These are phyloP conservation scores for Suaeda aralocaspica DNA, from an alignment of 148 eudicot species.

Conservation along the genomic window DNA sequence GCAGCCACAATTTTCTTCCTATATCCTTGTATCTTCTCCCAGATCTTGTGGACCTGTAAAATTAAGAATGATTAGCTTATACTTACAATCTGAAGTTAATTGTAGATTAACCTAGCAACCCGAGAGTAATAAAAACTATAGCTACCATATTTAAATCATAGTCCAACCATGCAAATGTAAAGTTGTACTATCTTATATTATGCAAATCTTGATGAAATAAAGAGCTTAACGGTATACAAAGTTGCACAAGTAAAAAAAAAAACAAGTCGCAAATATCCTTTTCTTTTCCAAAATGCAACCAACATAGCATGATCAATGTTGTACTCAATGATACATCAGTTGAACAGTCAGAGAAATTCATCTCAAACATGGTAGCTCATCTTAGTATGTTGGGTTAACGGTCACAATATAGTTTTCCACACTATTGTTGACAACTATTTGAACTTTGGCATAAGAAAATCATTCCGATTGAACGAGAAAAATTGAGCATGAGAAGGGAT, in stretches of 20 bases:
- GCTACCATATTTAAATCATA: too few species aligned
- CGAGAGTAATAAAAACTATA: background rate
- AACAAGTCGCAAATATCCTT: too few species aligned
- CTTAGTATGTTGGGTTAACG: too few species aligned
- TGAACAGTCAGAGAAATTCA: too few species aligned
- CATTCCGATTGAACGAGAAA: background rate
- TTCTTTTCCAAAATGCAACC: too few species aligned
- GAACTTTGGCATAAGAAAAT: background rate
- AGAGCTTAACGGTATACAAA: too few species aligned
- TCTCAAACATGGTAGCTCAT: too few species aligned
- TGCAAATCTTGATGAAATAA: too few species aligned
- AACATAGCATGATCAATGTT: background rate
- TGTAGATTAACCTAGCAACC: background rate
- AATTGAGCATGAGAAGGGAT: background rate
- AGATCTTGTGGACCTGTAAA: constrained; percentile 65
- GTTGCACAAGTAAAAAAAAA: too few species aligned
- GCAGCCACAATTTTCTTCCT: constrained; percentile 72
- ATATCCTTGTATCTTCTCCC: constrained; percentile 64
- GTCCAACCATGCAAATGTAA: too few species aligned
- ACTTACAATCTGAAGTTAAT: background rate
- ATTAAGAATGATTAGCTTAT: background rate
- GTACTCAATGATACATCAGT: too few species aligned
- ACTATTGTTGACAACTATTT: background rate
- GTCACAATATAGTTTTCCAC: background rate
- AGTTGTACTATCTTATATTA: too few species aligned